Conservation (phyloP, 495 filamentous ascomycete genomes). For the Hypoxylon subgilvum region DNA sequence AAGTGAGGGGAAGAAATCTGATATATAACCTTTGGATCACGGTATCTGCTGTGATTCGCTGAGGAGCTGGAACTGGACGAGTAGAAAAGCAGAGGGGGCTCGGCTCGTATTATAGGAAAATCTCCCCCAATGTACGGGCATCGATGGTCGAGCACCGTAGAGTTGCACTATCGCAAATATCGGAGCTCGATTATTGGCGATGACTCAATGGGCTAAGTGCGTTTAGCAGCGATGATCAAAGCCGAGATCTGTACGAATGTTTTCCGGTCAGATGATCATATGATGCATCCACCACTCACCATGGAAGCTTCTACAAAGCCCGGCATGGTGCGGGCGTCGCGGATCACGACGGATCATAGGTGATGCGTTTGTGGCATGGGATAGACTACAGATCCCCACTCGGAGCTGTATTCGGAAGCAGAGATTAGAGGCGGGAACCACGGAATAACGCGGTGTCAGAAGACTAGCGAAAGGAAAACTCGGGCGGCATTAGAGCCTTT, state of each 20-base stretch:
- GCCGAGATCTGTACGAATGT: constrained; percentile 30
- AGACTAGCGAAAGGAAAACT: constrained; percentile 16
- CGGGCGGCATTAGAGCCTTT: constrained; percentile 13
- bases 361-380: constrained; percentile 37
- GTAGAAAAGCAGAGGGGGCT: constrained; percentile 18
- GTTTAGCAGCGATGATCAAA: constrained; percentile 17
- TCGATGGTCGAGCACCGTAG: constrained; percentile 28
- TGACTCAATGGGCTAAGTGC: constrained; percentile 25
- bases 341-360: constrained; percentile 33
- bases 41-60: constrained; percentile 28
- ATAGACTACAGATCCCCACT: constrained; percentile 29
- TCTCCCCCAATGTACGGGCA: constrained; percentile 3
- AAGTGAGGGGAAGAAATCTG: constrained; percentile 18
- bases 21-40: constrained; percentile 31
- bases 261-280: constrained; percentile 31
- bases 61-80: constrained; percentile 17
- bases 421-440: constrained; percentile 11
- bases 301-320: constrained; percentile 34
- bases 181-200: constrained; percentile 28
- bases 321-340: constrained; percentile 23
- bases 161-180: constrained; percentile 25
- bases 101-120: constrained; percentile 32
- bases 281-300: constrained; percentile 19
- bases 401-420: constrained; percentile 23
- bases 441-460: constrained; percentile 23